phyloP scores from a whole-genome alignment of 2,329 filamentous ascomycete species.

The Diaporthe citrichinensis region DNA sequence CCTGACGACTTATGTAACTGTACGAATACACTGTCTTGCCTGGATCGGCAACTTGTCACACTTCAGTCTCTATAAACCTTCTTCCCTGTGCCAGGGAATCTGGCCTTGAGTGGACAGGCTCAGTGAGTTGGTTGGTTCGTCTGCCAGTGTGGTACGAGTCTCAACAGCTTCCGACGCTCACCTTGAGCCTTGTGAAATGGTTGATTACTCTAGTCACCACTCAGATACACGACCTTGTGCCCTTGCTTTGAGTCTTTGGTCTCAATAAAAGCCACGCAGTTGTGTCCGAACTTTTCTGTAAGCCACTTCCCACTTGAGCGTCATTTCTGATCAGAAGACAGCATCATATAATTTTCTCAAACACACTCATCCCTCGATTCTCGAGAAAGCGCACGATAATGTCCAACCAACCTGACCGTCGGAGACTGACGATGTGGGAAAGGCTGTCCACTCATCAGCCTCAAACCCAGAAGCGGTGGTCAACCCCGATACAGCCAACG shows the following conservation, averaged over 20 bases:
- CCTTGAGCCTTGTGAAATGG: background rate
- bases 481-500: background rate
- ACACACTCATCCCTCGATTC: background rate
- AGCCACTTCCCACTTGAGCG: background rate
- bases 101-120: background rate
- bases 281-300: background rate
- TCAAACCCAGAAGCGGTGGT: background rate
- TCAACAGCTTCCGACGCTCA: background rate
- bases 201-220: background rate
- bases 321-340: background rate
- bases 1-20: conserved; percentile 41
- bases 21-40: conserved; percentile 39
- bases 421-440: background rate
- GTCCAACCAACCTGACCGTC: background rate
- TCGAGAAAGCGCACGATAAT: background rate
- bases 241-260: background rate
- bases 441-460: background rate
- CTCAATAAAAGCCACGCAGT: background rate
- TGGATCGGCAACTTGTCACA: background rate
- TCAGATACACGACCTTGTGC: background rate
- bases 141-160: background rate
- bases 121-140: background rate
- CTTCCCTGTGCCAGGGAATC: background rate
- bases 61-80: no score
- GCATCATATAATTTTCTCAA: background rate